These are phyloP conservation scores for Dipodascus geniculatus DNA, from an alignment of 805 yeast genomes.

Conservation along the genomic window DNA sequence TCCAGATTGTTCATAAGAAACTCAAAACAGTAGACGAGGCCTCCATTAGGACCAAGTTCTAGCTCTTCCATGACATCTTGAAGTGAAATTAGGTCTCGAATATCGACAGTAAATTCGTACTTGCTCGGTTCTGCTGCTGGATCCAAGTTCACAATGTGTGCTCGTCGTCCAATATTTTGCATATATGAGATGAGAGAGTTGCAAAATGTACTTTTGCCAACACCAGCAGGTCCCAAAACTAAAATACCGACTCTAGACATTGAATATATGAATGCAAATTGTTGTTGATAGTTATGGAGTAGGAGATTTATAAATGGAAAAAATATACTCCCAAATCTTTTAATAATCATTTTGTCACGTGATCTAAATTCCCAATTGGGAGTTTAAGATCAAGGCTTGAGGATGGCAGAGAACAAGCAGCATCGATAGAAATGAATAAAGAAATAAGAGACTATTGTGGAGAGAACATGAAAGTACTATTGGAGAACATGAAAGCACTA, in stretches of 20 bases:
- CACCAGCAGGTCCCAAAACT: constrained; percentile 97
- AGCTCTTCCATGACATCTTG: constrained; percentile 95
- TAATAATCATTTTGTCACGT: too few species aligned
- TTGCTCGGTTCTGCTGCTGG: constrained; percentile 96
- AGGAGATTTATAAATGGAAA: not conserved
- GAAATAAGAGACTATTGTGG: too few species aligned
- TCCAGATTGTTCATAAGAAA: constrained; percentile 76
- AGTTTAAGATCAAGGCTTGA: too few species aligned
- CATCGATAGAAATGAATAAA: too few species aligned
- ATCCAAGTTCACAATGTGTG: constrained; percentile 88
- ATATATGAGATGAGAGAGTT: constrained; percentile 76
- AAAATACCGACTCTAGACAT: constrained; percentile 95
- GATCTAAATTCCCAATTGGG: too few species aligned
- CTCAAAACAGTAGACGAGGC: constrained; percentile 85
- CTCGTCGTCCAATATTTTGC: constrained; percentile 83
- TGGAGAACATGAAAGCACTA: too few species aligned
- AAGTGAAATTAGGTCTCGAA: constrained; percentile 76
- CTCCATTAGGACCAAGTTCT: constrained; percentile 92
- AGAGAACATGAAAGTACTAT: too few species aligned
- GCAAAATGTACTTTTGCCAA: constrained; percentile 90
- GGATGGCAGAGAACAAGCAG: too few species aligned
- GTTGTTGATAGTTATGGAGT: not conserved
- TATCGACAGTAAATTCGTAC: constrained; percentile 85
- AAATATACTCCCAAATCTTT: constrained; percentile 1
- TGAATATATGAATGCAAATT: not conserved